Base-by-base conservation (phyloP, 2,329 filamentous ascomycete species). In the Penicillium sp. region DNA sequence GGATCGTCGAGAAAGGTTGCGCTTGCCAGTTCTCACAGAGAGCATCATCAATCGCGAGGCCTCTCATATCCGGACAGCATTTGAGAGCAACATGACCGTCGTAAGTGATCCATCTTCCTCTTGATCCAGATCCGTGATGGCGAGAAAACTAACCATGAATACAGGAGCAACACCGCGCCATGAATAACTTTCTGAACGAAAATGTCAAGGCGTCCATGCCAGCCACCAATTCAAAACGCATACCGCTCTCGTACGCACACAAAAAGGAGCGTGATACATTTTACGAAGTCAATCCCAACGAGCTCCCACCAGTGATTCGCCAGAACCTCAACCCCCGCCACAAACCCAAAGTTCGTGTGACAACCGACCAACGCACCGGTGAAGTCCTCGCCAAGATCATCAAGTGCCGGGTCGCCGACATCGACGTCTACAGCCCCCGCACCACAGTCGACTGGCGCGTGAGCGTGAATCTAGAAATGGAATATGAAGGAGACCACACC, bases 401-500 rank as follows among this genome's bases (percentile, higher is more conserved):
- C 69, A 98, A 98, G 73, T 82, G 84, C 22, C 82, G 89, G n/a
- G 77, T 97, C 11, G 84, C 81, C 22, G 89, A 98, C 65, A 73
- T 96, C n/a, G 86, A 95, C 59, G 78, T 98, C 14, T 85, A 86
- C 68, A 86, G 89, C 57, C 91, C 93, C 0, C 74, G 75, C 40
- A 80, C 79, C 7, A 80, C 81, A 3, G 87, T 96, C 61, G 93
- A 98, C 69, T 95, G 89, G 70, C 87, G 93, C 9, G 84, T 98
- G 57, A 95, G 89, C 60, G 83, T 98, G 62, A 97, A 95, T 63
- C 78, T 98, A 2, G 94, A 98, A 80, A 89, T 94, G 80, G 79
- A 85, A 44, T 95, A 84, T 74, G 78, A 89, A 3, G 88, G 89
- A 20, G 75, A 81, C 1, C 61, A 86, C 0, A 75, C 82, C 6